Evolutionary conservation across 1,284 basidiomycete species (phyloP).

Genomic region (Erythrobasidium hasegawianum): DNA sequence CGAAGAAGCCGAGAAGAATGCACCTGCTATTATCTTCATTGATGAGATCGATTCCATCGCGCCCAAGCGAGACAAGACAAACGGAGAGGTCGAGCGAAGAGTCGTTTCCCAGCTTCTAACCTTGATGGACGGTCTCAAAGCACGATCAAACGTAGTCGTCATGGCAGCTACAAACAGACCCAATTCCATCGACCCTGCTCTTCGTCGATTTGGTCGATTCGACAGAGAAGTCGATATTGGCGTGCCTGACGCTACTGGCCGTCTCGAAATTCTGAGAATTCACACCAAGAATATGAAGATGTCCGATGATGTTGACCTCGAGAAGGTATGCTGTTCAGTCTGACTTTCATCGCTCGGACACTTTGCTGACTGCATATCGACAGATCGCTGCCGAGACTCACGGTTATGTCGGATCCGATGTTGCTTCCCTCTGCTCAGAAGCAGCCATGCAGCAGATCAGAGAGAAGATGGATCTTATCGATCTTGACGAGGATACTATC

Average conservation of each 20-base stretch:
- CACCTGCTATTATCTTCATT: slow-evolving; percentile 99
- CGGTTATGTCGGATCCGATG: slow-evolving; percentile 97
- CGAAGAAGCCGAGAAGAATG: slow-evolving; percentile 99
- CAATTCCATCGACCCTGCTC: slow-evolving; percentile 97
- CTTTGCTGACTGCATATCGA: too few species aligned
- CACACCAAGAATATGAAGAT: slow-evolving; percentile 99
- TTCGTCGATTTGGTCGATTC: slow-evolving; percentile 96
- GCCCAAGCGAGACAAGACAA: slow-evolving; percentile 99
- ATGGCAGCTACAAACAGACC: slow-evolving; percentile 99
- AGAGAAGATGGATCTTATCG: slow-evolving; percentile 61
- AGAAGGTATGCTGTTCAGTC: slow-evolving; percentile 63
- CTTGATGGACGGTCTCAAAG: slow-evolving; percentile 98
- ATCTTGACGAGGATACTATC: slow-evolving; percentile 70
- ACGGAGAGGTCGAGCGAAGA: slow-evolving; percentile 98
- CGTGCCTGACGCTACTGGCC: slow-evolving; percentile 96
- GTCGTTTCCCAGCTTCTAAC: slow-evolving; percentile 97
- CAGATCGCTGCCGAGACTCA: slow-evolving; percentile 97
- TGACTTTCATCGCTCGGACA: too few species aligned
- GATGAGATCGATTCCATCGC: slow-evolving; percentile 99
- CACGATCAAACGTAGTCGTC: slow-evolving; percentile 96
- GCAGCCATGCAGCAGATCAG: slow-evolving; percentile 98
- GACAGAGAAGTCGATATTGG: slow-evolving; percentile 99
- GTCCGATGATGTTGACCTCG: slow-evolving; percentile 93
- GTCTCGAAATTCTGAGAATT: slow-evolving; percentile 95
- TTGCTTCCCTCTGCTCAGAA: slow-evolving; percentile 93